phyloP scores from a whole-genome alignment of 2,329 filamentous ascomycete genomes.

The Penicillium palitans region DNA sequence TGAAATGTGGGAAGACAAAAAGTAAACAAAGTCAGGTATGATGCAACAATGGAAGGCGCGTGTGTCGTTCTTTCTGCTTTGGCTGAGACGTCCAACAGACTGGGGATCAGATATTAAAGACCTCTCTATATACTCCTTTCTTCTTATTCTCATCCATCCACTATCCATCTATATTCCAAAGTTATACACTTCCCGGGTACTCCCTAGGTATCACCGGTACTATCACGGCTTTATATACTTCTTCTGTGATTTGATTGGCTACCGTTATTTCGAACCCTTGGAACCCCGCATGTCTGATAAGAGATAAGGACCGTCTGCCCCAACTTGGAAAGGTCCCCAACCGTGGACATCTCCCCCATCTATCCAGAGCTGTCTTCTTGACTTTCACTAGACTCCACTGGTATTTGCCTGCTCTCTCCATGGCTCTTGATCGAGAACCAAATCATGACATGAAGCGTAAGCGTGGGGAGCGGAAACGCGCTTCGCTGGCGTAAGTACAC shows the following conservation, averaged over 20 bases:
- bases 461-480: conserved; percentile 13
- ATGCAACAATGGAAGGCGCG: background rate
- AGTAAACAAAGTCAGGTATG: background rate
- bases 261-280: background rate
- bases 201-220: too few species aligned
- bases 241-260: background rate
- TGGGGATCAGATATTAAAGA: background rate
- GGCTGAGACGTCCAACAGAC: background rate
- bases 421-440: background rate
- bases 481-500: conserved; percentile 17
- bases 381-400: background rate
- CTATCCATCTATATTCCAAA: background rate
- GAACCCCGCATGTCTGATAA: background rate
- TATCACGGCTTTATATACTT: background rate
- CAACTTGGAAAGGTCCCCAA: too few species aligned
- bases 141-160: background rate
- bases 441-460: conserved; percentile 11
- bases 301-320: background rate
- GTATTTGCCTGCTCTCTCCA: background rate
- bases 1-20: background rate
- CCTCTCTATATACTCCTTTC: too few species aligned
- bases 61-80: background rate
- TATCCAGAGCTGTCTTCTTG: background rate
- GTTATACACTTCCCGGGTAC: too few species aligned
- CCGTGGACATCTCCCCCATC: background rate